Evolutionary conservation across 2,329 filamentous ascomycete species (phyloP), one percentile per base, ranked within the genome.

Genomic region (Coniella vitis): DNA sequence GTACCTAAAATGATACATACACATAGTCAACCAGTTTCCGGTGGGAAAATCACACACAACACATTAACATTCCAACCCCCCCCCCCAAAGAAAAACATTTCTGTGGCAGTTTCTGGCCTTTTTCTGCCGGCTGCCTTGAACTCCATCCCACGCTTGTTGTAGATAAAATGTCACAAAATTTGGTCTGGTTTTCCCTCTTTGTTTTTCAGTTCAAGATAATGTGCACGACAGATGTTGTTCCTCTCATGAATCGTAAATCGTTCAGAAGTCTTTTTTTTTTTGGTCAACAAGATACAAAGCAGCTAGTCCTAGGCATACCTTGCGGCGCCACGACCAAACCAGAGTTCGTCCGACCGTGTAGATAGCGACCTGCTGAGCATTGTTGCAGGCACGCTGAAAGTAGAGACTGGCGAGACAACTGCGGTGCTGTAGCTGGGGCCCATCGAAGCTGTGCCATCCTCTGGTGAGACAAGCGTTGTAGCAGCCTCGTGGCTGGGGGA

Each of bases 341-440:
- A 71, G 4, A 71, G 56, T 54, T 72, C 70, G 21, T 72, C 70
- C 2, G 69, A 71, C 47, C 69, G 60, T 4, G 66, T 70, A 7
- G 70, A 68, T 55, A 66, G 53, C 0, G 62, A 63, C 44, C 69
- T 61, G 16, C 61, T 61, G 7, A 68, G 55, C 37, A 57, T 57
- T 16, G 54, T 58, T 2, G 53, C 39, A 7, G 60, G 55, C 52
- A 59, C 57, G 10, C 55, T 60, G 29, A 58, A 57, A 5, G 64
- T 62, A 10, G 66, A 63, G n/a, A 71, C 55, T 4, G 69, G 68
- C 31, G 69, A 70, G 5, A 71, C 65, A 8, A 70, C 63, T 12
- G 69, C 43, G 10, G 56, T 54, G 21, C 54, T 38, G 9, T 42
- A 40, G 37, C 34, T 25, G n/a, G 38, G 31, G 9, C 51, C 51